Evolutionary conservation across 176 grass and related monocot species (phyloP).

Genomic region (Zizania latifolia): DNA sequence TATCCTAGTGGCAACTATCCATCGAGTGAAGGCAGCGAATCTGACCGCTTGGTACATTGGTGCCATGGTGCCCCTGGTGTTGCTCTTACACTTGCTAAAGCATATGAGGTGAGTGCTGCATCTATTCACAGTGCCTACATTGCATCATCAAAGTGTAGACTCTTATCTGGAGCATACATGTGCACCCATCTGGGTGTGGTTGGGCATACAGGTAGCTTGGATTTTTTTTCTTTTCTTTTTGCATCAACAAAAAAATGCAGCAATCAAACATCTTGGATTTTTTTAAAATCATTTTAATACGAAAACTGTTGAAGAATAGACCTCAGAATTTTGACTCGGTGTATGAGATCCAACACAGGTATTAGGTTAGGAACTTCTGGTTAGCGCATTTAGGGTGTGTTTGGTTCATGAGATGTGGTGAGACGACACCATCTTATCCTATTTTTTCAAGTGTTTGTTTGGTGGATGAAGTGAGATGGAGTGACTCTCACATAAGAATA

Average conservation of each 20-base stretch:
- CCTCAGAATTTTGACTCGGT: no score
- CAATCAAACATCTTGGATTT: neutral
- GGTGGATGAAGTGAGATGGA: no score
- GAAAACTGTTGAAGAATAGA: neutral
- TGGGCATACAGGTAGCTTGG: neutral
- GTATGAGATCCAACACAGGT: neutral
- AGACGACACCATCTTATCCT: no score
- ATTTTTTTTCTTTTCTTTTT: neutral
- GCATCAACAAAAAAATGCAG: neutral
- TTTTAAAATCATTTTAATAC: neutral
- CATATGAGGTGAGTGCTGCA: slow-evolving; percentile 47
- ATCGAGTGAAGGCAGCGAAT: slow-evolving; percentile 52
- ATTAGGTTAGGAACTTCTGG: no score
- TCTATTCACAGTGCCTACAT: neutral
- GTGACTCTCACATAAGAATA: no score
- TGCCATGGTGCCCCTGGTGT: slow-evolving; percentile 92
- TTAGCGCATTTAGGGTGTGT: no score
- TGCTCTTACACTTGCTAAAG: slow-evolving; percentile 68
- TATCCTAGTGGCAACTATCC: slow-evolving; percentile 78
- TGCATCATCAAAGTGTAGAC: neutral
- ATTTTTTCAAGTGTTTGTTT: no score
- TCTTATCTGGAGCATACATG: neutral
- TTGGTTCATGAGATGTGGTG: no score
- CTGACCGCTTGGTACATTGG: slow-evolving; percentile 74
- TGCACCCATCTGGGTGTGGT: neutral